Evolutionary conservation across 441 rosid species (phyloP).

Genomic region (Pelargonium exstipulatum): DNA sequence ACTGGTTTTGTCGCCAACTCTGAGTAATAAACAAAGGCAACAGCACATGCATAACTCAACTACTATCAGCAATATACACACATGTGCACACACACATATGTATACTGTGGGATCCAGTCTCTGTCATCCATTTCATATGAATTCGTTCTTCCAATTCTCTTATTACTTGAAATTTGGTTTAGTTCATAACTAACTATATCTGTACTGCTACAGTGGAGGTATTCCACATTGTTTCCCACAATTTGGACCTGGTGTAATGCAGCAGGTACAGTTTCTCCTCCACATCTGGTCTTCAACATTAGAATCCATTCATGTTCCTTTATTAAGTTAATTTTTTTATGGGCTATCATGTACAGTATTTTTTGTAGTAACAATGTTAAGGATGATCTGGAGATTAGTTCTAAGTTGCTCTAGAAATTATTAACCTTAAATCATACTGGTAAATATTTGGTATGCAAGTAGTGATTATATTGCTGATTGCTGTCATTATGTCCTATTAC

Average conservation of each 20-base stretch:
- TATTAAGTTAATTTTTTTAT: conserved; percentile 8
- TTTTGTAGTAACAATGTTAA: neutral
- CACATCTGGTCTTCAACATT: neutral
- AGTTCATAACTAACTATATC: conserved; percentile 14
- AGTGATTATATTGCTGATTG: neutral
- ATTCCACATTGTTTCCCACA: conserved; percentile 97
- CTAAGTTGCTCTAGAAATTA: neutral
- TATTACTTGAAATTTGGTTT: neutral
- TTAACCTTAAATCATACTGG: neutral
- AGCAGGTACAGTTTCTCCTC: conserved; percentile 49
- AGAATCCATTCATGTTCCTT: neutral
- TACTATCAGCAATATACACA: too few species aligned
- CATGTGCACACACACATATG: neutral
- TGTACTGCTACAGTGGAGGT: conserved; percentile 60
- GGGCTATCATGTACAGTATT: neutral
- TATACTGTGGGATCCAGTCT: neutral
- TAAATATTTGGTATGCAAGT: neutral
- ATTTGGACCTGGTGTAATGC: conserved; percentile 89
- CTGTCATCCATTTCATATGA: neutral
- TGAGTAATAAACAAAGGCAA: too few species aligned
- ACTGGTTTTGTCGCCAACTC: too few species aligned
- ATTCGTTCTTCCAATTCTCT: neutral
- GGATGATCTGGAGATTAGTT: neutral
- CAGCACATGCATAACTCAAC: too few species aligned
- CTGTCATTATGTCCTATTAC: neutral